Base-by-base conservation (phyloP, 768 basidiomycete genomes). In the Omphalotus guepiniiformis region DNA sequence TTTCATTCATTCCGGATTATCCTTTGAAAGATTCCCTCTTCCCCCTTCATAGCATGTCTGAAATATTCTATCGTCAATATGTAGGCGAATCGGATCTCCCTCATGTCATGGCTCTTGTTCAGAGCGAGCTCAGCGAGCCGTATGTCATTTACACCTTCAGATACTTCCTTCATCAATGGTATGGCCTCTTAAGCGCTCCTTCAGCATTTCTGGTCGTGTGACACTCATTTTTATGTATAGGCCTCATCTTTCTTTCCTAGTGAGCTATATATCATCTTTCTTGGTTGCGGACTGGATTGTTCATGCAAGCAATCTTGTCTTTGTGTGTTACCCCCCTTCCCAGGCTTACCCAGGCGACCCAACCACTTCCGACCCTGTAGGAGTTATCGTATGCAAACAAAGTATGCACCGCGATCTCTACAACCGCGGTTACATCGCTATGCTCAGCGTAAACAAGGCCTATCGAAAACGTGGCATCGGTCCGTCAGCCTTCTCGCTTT, bases 111-210 rank as follows among this genome's bases (percentile, higher is more conserved):
- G 73, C 76, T 16, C 78, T 97, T 49, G 87, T 95, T 3, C 87
- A 94, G 70, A 85, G 76, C 58, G 93, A 96, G 69, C 81, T 97
- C 59, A 91, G 87, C 55, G 94, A 97, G 66, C 95, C 95, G 35
- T 98, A 93, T 67, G 91, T 95, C 44, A 83, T 92, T 35, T 97
- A 95, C 68, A 97, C 94, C 0, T 97, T 93, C 58, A 85, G 94
- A 2, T 97, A 99, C 64, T 99, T 99, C 64, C 78, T 99, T 6
- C 82, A 93, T 62, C 88, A 93, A 57, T 99, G 96, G 96, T 96
- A 48, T 58, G 91, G 70, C 34, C 30, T 29, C 22, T 12, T 16
- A 30, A 11, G 48, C 39, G 25, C 30, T 36, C 36, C 29, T 36
- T 36, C 26, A 11, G 15, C 29, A 39, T 44, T 50, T 42, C 40